phyloP scores from a whole-genome alignment of 768 basidiomycete species.

The Trametes sanguinea region DNA sequence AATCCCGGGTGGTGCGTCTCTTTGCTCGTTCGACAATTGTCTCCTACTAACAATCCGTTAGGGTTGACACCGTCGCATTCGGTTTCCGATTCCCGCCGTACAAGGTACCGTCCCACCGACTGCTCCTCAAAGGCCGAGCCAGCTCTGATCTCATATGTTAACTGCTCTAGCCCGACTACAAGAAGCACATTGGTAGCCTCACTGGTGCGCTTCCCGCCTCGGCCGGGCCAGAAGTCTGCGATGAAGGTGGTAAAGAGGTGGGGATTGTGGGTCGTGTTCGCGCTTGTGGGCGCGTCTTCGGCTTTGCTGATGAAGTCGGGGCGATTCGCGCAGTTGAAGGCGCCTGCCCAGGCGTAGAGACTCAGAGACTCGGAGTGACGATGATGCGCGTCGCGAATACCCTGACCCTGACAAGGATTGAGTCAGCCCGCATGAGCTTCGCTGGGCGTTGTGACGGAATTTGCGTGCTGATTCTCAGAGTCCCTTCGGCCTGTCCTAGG shows the following conservation, averaged over 20 bases:
- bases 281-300: constrained; percentile 18
- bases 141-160: too few species aligned
- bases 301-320: constrained; percentile 16
- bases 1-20: constrained; percentile 40
- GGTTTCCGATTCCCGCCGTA: constrained; percentile 42
- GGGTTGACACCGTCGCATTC: constrained; percentile 37
- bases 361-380: not conserved
- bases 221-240: constrained; percentile 1
- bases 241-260: constrained; percentile 16
- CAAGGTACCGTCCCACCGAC: constrained; percentile 28
- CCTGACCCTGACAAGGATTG: too few species aligned
- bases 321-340: constrained; percentile 13
- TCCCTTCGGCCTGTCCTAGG: too few species aligned
- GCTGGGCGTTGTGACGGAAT: too few species aligned
- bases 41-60: constrained; percentile 9
- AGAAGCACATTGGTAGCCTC: not conserved
- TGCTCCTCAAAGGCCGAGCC: too few species aligned
- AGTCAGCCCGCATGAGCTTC: too few species aligned
- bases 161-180: constrained; percentile 4
- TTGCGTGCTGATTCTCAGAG: too few species aligned
- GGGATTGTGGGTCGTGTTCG: constrained; percentile 21
- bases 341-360: not conserved
- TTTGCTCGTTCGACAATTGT: too few species aligned
- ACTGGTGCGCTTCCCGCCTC: constrained; percentile 13
- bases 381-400: not conserved